Conservation (phyloP, 2,329 filamentous ascomycete genomes). For the Cladophialophora chaetospira region DNA sequence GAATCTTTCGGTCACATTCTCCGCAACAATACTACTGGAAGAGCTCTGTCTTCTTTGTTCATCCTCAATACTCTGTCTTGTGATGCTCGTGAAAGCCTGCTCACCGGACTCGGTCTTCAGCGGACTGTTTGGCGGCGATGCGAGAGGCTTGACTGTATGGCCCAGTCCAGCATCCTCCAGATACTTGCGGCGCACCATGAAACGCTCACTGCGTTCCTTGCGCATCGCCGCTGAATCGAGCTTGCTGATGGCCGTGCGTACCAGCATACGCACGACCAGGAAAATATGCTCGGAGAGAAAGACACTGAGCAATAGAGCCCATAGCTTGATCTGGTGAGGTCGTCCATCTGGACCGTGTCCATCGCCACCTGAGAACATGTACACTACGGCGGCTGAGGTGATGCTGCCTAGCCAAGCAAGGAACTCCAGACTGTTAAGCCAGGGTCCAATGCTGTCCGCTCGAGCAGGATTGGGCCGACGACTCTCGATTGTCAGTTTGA, state of each 20-base stretch:
- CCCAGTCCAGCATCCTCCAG: constrained; percentile 65
- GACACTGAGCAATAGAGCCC: constrained; percentile 79
- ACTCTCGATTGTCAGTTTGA: constrained; percentile 90
- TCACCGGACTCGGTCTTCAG: constrained; percentile 58
- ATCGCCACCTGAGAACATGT: constrained; percentile 74
- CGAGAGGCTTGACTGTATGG: constrained; percentile 51
- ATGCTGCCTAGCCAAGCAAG: constrained; percentile 92
- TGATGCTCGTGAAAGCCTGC: constrained; percentile 35
- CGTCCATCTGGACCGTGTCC: constrained; percentile 68
- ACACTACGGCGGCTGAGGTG: constrained; percentile 83
- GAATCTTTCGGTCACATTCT: constrained; percentile 41
- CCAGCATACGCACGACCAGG: constrained; percentile 71
- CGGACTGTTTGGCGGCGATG: constrained; percentile 66
- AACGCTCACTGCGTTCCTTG: constrained; percentile 80
- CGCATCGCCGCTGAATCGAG: constrained; percentile 84
- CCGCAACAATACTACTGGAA: constrained; percentile 37
- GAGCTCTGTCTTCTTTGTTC: constrained; percentile 43
- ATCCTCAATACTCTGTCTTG: constrained; percentile 44
- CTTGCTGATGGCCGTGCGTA: constrained; percentile 73
- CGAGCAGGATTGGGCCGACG: constrained; percentile 87
- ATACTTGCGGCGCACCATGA: constrained; percentile 74
- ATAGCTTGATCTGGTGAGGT: constrained; percentile 71
- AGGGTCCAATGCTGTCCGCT: constrained; percentile 91
- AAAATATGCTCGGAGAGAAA: constrained; percentile 89
- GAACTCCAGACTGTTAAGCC: constrained; percentile 81